Evolutionary conservation across 495 filamentous ascomycete genomes (phyloP).

Genomic region (Penicillium malachiteum): DNA sequence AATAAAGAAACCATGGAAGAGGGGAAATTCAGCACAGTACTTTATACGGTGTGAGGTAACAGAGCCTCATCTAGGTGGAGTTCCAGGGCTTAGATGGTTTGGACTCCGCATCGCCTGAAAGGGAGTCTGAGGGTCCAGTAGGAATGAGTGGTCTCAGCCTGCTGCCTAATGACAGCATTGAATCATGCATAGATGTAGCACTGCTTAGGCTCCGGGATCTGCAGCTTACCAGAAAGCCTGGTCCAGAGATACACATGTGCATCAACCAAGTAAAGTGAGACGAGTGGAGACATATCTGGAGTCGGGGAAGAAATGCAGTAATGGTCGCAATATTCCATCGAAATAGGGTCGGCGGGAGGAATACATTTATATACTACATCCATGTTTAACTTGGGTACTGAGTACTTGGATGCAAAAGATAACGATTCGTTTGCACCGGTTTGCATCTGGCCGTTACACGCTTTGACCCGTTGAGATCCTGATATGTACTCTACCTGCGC

Average conservation of each 20-base stretch:
- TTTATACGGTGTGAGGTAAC: not conserved
- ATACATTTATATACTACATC: no score
- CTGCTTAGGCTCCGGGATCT: slow-evolving; percentile 2
- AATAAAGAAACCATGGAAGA: not conserved
- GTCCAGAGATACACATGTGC: not conserved
- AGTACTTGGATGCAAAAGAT: no score
- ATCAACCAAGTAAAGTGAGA: not conserved
- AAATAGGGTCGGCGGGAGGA: no score
- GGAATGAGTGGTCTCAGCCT: not conserved
- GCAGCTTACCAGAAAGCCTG: not conserved
- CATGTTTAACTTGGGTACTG: no score
- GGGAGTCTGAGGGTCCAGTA: not conserved
- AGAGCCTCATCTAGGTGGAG: slow-evolving; percentile 1
- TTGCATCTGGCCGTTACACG: no score
- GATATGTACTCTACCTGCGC: no score
- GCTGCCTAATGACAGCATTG: slow-evolving; percentile 1
- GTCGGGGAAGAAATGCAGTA: no score
- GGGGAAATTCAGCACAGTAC: not conserved
- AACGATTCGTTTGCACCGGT: no score
- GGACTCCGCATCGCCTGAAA: not conserved
- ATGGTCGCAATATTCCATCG: no score
- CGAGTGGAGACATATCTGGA: not conserved
- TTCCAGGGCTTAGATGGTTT: not conserved
- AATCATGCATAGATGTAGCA: slow-evolving; percentile 2
- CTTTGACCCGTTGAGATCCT: no score